These are phyloP conservation scores for Tritrichomonas musculus DNA, from an alignment of 208 protist genomes.

Conservation along the genomic window DNA sequence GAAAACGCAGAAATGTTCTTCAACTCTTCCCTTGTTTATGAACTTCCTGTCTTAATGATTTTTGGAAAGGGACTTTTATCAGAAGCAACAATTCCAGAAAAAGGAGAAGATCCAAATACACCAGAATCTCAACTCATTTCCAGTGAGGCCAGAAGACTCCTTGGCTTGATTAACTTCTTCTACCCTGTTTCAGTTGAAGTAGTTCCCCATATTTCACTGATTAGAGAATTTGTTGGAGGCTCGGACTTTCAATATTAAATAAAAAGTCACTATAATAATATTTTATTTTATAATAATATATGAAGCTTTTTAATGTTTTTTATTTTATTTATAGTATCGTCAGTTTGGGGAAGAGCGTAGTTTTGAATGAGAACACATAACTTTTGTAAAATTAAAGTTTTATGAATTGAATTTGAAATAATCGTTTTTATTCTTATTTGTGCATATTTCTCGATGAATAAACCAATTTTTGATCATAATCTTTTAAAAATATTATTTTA, in stretches of 20 bases:
- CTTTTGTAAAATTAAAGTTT: no score
- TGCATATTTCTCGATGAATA: no score
- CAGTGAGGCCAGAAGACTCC: constrained; percentile 4
- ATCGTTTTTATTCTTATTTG: no score
- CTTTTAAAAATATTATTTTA: no score
- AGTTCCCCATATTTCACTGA: constrained; percentile 25
- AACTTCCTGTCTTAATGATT: not conserved
- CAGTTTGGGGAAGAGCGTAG: no score
- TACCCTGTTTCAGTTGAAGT: constrained; percentile 18
- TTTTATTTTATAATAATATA: no score
- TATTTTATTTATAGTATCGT: no score
- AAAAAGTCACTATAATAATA: not conserved
- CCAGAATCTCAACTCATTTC: not conserved
- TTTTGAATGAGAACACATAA: no score
- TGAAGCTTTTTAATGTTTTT: no score
- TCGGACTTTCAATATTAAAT: constrained; percentile 12
- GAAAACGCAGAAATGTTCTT: constrained; percentile 28
- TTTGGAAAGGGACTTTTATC: constrained; percentile 6
- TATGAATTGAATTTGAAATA: no score
- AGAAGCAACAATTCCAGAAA: not conserved
- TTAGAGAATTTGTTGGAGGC: constrained; percentile 7
- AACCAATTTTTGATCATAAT: no score
- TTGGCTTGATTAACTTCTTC: not conserved
- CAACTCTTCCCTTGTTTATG: constrained; percentile 32
- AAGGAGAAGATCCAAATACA: not conserved